phyloP scores from a whole-genome alignment of 768 basidiomycete genomes.

The Gelatoporia subvermispora region DNA sequence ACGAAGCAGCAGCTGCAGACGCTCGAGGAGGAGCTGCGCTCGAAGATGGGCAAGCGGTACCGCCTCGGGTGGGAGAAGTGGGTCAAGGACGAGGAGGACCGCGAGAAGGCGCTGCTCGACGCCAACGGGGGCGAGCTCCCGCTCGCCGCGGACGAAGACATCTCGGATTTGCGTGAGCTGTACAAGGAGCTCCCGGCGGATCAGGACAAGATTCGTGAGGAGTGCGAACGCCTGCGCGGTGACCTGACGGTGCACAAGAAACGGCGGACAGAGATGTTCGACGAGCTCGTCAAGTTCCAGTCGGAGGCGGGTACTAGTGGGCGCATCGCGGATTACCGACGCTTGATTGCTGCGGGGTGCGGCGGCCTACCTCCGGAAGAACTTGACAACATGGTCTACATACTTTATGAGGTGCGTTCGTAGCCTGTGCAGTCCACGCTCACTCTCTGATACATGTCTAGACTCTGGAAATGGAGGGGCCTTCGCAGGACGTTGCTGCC shows the following conservation, averaged over 20 bases:
- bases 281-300: conserved; percentile 73
- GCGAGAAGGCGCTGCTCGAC: conserved; percentile 67
- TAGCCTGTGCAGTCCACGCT: too few species aligned
- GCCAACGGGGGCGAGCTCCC: conserved; percentile 54
- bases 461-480: too few species aligned
- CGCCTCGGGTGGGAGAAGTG: conserved; percentile 91
- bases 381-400: conserved; percentile 80
- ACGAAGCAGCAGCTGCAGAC: conserved; percentile 54
- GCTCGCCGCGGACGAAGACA: conserved; percentile 30
- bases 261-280: conserved; percentile 68
- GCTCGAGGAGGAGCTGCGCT: conserved; percentile 60
- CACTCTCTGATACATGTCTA: too few species aligned
- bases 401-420: conserved; percentile 71
- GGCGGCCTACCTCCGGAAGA: conserved; percentile 83
- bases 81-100: conserved; percentile 77
- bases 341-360: conserved; percentile 86
- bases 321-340: conserved; percentile 83
- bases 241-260: conserved; percentile 64
- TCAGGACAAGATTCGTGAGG: conserved; percentile 44
- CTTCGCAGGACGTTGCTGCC: too few species aligned
- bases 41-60: conserved; percentile 79
- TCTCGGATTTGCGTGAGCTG: conserved; percentile 54
- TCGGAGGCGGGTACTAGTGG: conserved; percentile 89
- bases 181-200: conserved; percentile 55
- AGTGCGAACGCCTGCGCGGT: conserved; percentile 57